These are phyloP conservation scores for Pugionium cornutum DNA, from an alignment of 345 rosid species.

Conservation along the genomic window DNA sequence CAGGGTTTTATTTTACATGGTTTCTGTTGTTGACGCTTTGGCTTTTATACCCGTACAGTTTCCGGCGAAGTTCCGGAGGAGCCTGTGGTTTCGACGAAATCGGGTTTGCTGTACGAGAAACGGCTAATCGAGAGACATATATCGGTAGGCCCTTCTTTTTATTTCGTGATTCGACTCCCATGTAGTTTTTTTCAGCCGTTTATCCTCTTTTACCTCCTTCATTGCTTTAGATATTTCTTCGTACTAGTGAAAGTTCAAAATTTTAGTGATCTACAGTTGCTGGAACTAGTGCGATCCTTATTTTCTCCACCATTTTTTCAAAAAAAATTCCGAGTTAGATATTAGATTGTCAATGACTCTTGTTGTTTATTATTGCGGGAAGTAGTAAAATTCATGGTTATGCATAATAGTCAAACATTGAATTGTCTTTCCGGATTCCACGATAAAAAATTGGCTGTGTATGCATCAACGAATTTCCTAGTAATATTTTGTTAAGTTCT, in stretches of 20 bases:
- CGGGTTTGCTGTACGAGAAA: conserved; percentile 86
- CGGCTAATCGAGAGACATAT: conserved; percentile 90
- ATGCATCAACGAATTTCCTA: background rate
- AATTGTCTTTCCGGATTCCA: background rate
- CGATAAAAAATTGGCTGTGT: conserved; percentile 5
- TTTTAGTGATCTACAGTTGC: background rate
- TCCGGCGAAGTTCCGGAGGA: conserved; percentile 99
- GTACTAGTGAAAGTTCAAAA: background rate
- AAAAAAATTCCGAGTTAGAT: background rate
- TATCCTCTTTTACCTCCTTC: background rate
- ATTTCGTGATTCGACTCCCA: background rate
- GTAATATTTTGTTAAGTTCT: conserved; percentile 14
- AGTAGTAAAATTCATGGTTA: background rate
- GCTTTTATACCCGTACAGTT: conserved; percentile 46
- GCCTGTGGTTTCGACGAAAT: conserved; percentile 83
- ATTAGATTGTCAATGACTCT: conserved; percentile 14
- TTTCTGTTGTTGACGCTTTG: background rate
- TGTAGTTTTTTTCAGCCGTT: background rate
- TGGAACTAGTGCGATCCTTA: conserved; percentile 6
- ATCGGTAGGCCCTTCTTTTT: conserved; percentile 46
- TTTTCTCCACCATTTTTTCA: background rate
- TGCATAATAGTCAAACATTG: conserved; percentile 1
- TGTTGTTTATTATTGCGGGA: background rate
- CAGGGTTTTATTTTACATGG: conserved; percentile 15
- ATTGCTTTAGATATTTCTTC: background rate